Evolutionary conservation across 1,284 basidiomycete genomes (phyloP).

Genomic region (Xerocomus cyaneibrunnescens): DNA sequence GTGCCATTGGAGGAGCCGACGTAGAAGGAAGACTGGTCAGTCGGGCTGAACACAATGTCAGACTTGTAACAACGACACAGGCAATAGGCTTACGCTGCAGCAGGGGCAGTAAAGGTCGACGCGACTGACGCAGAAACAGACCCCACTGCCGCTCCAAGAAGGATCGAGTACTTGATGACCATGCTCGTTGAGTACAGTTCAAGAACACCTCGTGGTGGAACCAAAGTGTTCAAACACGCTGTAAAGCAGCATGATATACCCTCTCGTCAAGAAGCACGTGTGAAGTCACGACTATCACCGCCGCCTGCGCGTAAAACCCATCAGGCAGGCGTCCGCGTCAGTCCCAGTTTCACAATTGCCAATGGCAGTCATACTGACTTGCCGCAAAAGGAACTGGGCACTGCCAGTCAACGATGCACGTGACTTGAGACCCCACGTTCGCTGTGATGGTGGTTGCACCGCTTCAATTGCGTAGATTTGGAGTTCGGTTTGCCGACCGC

Average conservation of each 20-base stretch:
- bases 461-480: no score
- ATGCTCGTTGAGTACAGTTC: slow-evolving; percentile 9
- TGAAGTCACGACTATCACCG: background rate
- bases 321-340: no score
- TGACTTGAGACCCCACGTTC: background rate
- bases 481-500: no score
- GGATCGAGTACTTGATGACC: slow-evolving; percentile 12
- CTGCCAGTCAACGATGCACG: background rate
- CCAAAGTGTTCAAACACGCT: background rate
- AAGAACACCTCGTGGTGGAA: background rate
- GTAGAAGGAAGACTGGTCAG: slow-evolving; percentile 30
- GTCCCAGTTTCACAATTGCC: background rate
- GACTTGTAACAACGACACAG: background rate
- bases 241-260: slow-evolving; percentile 10
- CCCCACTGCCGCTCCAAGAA: slow-evolving; percentile 18
- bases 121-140: slow-evolving; percentile 27
- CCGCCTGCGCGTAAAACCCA: background rate
- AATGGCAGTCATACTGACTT: no score
- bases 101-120: slow-evolving; percentile 32
- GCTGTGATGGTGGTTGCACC: no score
- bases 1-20: slow-evolving; percentile 29
- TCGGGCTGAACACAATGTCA: slow-evolving; percentile 24
- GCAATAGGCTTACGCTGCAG: slow-evolving; percentile 24
- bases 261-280: slow-evolving; percentile 9
- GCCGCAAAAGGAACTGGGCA: no score